Conservation (phyloP, 495 filamentous ascomycete genomes). For the Neurospora sp. region DNA sequence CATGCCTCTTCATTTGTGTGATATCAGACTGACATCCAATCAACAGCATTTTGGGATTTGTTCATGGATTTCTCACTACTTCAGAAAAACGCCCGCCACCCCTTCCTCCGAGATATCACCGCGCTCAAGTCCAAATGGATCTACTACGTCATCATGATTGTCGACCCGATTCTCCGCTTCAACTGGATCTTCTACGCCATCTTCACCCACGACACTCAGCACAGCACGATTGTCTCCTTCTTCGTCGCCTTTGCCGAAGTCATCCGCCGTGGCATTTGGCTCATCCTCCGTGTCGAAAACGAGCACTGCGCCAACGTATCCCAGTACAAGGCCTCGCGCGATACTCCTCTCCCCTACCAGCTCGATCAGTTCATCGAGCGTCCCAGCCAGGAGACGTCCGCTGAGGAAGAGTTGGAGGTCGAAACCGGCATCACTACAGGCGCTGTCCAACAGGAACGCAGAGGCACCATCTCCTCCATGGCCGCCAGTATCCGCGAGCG, state of each 20-base stretch:
- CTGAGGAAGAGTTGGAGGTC: neutral
- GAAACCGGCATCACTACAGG: neutral
- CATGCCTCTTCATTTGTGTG: neutral
- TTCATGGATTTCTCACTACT: slow-evolving; percentile 89
- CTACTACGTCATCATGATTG: slow-evolving; percentile 75
- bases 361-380: slow-evolving; percentile 33
- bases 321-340: slow-evolving; percentile 70
- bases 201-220: slow-evolving; percentile 64
- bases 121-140: slow-evolving; percentile 65
- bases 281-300: slow-evolving; percentile 89
- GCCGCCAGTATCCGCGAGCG: neutral
- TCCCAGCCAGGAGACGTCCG: slow-evolving; percentile 8
- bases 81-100: slow-evolving; percentile 58
- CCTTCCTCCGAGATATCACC: slow-evolving; percentile 67
- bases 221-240: slow-evolving; percentile 70
- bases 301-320: slow-evolving; percentile 87
- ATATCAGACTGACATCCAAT: neutral
- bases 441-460: neutral
- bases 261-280: slow-evolving; percentile 75
- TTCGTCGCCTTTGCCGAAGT: slow-evolving; percentile 67
- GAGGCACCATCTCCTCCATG: neutral
- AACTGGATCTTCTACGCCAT: slow-evolving; percentile 95
- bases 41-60: slow-evolving; percentile 78
- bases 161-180: slow-evolving; percentile 85
- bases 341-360: slow-evolving; percentile 71